Conservation (phyloP, 106 monocot species). For the Gastrodia elata region DNA sequence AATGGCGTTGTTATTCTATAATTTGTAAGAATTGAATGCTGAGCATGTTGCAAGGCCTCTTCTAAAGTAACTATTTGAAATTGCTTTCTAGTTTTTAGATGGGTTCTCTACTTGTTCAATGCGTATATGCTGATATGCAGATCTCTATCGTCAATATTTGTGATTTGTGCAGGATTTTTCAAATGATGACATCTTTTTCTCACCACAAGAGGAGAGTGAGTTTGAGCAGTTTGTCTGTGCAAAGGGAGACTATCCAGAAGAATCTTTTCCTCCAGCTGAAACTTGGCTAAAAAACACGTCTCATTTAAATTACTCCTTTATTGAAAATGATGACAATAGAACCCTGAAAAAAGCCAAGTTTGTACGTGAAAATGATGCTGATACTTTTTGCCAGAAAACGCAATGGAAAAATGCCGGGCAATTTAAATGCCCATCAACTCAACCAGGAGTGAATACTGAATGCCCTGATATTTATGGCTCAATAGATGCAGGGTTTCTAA, state of each 20-base stretch:
- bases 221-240: conserved; percentile 3
- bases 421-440: neutral
- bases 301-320: conserved; percentile 7
- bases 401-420: conserved; percentile 4
- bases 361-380: conserved; percentile 13
- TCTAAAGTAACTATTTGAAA: neutral
- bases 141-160: conserved; percentile 3
- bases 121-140: neutral
- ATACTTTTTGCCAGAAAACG: conserved; percentile 13
- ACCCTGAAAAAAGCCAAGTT: conserved; percentile 42
- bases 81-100: neutral
- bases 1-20: neutral
- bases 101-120: neutral
- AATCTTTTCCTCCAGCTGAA: conserved; percentile 8
- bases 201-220: conserved; percentile 15
- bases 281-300: conserved; percentile 15
- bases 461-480: neutral
- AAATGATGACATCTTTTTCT: conserved; percentile 12
- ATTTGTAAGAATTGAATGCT: neutral
- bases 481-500: conserved; percentile 2
- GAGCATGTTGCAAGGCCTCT: neutral
- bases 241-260: conserved; percentile 12
- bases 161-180: conserved; percentile 19
- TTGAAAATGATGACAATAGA: conserved; percentile 26
- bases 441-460: neutral